These are phyloP conservation scores for Aphanomyces stellatus DNA, from an alignment of 352 stramenopile species.

Conservation along the genomic window DNA sequence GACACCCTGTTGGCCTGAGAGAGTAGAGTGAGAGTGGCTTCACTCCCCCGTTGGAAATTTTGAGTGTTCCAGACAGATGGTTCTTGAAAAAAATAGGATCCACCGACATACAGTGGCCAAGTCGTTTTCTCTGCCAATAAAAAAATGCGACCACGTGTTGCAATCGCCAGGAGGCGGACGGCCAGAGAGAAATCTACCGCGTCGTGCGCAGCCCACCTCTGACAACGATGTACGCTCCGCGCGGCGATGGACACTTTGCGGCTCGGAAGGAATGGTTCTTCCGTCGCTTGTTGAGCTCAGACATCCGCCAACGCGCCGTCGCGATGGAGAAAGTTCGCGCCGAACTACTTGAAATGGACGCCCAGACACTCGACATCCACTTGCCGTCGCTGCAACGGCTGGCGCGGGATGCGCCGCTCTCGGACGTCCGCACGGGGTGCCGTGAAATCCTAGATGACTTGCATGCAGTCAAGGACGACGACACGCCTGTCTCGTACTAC, in stretches of 20 bases:
- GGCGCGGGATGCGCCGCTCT: conserved; percentile 56
- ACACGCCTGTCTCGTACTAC: conserved; percentile 60
- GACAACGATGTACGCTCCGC: background rate
- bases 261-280: conserved; percentile 79
- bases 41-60: too few species aligned
- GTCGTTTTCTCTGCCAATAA: too few species aligned
- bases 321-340: conserved; percentile 16
- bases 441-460: conserved; percentile 35
- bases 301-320: conserved; percentile 39
- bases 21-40: too few species aligned
- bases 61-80: too few species aligned
- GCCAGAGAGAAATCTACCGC: background rate
- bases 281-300: conserved; percentile 57
- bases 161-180: too few species aligned
- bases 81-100: too few species aligned
- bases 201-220: background rate
- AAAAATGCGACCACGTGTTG: too few species aligned
- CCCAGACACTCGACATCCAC: conserved; percentile 42
- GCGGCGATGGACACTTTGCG: conserved; percentile 31
- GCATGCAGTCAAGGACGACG: background rate
- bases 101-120: too few species aligned
- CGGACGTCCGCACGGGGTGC: conserved; percentile 50
- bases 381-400: conserved; percentile 60
- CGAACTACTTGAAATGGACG: conserved; percentile 39
- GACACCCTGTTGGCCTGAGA: too few species aligned